Conservation (phyloP, 2,329 filamentous ascomycete species). For the Claviceps purpurea region DNA sequence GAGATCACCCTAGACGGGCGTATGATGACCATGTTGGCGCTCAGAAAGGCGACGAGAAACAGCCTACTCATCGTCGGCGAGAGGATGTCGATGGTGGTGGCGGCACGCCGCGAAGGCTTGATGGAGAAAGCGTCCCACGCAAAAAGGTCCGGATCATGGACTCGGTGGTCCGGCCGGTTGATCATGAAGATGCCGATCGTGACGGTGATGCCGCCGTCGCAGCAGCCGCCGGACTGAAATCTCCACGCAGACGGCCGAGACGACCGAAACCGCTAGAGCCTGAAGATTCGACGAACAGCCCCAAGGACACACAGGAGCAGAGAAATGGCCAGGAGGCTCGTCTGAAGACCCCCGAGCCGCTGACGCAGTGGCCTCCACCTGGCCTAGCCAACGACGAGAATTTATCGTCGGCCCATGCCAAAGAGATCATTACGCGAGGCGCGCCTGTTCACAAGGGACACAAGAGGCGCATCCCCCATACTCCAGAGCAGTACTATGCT, state of each 20-base stretch:
- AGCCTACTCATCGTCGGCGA: background rate
- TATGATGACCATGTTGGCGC: background rate
- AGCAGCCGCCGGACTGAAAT: constrained; percentile 2
- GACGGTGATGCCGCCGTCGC: background rate
- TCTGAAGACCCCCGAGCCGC: background rate
- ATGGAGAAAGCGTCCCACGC: background rate
- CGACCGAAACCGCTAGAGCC: constrained; percentile 22
- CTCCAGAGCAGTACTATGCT: constrained; percentile 39
- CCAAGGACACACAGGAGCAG: background rate
- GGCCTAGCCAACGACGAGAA: constrained; percentile 35
- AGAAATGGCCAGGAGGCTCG: background rate
- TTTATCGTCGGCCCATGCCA: constrained; percentile 39
- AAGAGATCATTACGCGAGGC: constrained; percentile 44
- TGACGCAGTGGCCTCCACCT: constrained; percentile 40
- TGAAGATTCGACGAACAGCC: background rate
- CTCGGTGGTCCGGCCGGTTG: background rate
- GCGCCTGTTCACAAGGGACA: constrained; percentile 44
- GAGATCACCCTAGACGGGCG: background rate
- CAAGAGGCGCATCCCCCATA: constrained; percentile 39
- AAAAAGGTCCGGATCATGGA: constrained; percentile 1
- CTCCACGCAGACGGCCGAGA: constrained; percentile 28
- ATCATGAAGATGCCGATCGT: background rate
- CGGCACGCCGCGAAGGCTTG: background rate
- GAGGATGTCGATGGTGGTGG: background rate
- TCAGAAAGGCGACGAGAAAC: background rate